phyloP scores from a whole-genome alignment of 805 yeast genomes.

The Ogataea corticis region DNA sequence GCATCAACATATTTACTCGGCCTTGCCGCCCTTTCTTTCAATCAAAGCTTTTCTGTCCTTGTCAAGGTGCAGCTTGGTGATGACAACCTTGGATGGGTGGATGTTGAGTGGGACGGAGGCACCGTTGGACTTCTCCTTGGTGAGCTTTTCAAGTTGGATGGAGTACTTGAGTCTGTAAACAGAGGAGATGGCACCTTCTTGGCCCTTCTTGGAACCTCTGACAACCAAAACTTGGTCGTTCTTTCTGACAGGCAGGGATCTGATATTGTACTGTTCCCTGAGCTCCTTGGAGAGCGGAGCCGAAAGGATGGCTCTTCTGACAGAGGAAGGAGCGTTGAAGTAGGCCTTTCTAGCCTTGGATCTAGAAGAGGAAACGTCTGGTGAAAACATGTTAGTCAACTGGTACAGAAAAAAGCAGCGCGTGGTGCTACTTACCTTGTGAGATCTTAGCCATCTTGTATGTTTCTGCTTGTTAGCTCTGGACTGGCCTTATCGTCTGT shows the following conservation, averaged over 20 bases:
- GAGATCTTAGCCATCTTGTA: slow-evolving; percentile 38
- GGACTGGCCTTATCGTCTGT: slow-evolving; percentile 1
- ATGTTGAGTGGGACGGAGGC: slow-evolving; percentile 96
- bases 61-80: slow-evolving; percentile 97
- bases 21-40: slow-evolving; percentile 96
- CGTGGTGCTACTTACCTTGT: slow-evolving; percentile 31
- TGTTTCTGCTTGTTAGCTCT: slow-evolving; percentile 8
- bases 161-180: slow-evolving; percentile 99
- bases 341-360: slow-evolving; percentile 99
- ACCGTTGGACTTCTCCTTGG: slow-evolving; percentile 98
- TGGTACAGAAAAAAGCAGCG: not conserved
- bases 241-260: slow-evolving; percentile 95
- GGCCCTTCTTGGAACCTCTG: slow-evolving; percentile 99
- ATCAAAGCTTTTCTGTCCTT: slow-evolving; percentile 98
- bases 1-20: slow-evolving; percentile 59
- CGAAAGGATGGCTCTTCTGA: slow-evolving; percentile 90
- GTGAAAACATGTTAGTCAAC: slow-evolving; percentile 5
- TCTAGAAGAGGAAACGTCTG: slow-evolving; percentile 99
- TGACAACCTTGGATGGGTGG: slow-evolving; percentile 98
- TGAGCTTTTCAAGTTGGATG: slow-evolving; percentile 94
- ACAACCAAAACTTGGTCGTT: slow-evolving; percentile 94
- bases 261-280: slow-evolving; percentile 95
- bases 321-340: slow-evolving; percentile 96
- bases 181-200: slow-evolving; percentile 96
- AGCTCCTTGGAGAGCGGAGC: slow-evolving; percentile 99